Evolutionary conservation across 1,284 basidiomycete species (phyloP).

Genomic region (Leccinum fallax): DNA sequence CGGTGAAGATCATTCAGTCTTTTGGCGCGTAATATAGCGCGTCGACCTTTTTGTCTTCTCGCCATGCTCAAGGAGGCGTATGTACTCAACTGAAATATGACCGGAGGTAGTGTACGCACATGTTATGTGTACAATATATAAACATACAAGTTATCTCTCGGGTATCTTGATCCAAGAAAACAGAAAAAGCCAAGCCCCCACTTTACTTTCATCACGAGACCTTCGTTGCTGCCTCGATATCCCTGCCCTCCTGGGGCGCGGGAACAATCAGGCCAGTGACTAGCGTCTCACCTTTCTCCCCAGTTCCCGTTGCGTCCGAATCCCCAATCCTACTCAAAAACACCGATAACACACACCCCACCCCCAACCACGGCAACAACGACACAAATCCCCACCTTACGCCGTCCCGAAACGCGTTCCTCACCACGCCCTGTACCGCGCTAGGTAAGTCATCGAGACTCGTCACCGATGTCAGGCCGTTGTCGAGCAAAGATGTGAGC

Average conservation of each 20-base stretch:
- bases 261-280: not conserved
- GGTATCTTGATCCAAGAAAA: not conserved
- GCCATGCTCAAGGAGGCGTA: not conserved
- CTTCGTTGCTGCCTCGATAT: not conserved
- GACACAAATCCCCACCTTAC: constrained; percentile 48
- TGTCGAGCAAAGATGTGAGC: constrained; percentile 24
- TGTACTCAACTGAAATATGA: not conserved
- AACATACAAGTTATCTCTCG: not conserved
- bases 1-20: constrained; percentile 64
- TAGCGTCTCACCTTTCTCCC: not conserved
- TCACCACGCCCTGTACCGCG: constrained; percentile 38
- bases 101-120: not conserved
- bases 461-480: constrained; percentile 37
- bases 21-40: constrained; percentile 23
- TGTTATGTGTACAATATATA: not conserved
- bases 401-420: constrained; percentile 44
- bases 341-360: constrained; percentile 40
- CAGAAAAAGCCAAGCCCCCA: not conserved
- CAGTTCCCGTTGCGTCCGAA: constrained; percentile 2
- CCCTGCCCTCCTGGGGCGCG: not conserved
- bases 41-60: not conserved
- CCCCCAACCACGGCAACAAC: constrained; percentile 48
- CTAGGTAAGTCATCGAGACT: constrained; percentile 40
- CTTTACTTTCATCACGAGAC: not conserved
- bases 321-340: constrained; percentile 41